phyloP scores from a whole-genome alignment of 2,329 filamentous ascomycete species.

The Chaetoscypha palmicola region DNA sequence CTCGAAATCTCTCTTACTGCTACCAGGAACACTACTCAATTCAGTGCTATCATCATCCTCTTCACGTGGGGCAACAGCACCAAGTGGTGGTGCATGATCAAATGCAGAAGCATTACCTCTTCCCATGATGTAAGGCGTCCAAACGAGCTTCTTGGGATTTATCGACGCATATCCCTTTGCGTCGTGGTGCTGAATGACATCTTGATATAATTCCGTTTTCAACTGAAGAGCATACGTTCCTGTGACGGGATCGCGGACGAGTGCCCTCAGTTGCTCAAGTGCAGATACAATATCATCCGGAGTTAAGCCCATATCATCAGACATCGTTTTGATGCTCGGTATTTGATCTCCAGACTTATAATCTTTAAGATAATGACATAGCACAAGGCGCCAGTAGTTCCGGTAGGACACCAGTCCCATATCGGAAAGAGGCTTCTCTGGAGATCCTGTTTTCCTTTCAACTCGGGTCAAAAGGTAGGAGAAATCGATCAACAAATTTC shows the following conservation, averaged over 20 bases:
- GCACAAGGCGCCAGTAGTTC: conserved; percentile 88
- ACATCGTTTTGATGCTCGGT: conserved; percentile 61
- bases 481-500: conserved; percentile 94
- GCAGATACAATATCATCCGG: conserved; percentile 93
- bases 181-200: conserved; percentile 86
- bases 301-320: conserved; percentile 88
- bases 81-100: conserved; percentile 72
- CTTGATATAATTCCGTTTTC: conserved; percentile 75
- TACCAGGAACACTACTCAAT: conserved; percentile 12
- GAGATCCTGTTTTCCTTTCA: conserved; percentile 88
- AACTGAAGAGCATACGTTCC: conserved; percentile 84
- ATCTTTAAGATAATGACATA: conserved; percentile 76
- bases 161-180: conserved; percentile 81
- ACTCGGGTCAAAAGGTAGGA: conserved; percentile 93
- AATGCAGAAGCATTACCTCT: conserved; percentile 75
- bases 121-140: conserved; percentile 97
- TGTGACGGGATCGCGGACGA: conserved; percentile 84
- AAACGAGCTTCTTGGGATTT: conserved; percentile 72
- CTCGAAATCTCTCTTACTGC: conserved; percentile 23
- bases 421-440: conserved; percentile 94
- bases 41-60: conserved; percentile 21
- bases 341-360: conserved; percentile 45
- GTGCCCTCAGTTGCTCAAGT: conserved; percentile 78
- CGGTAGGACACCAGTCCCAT: conserved; percentile 97
- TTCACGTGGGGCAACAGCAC: conserved; percentile 80